Conservation (phyloP, 306 rosid genomes). For the Sicyos edulis region DNA sequence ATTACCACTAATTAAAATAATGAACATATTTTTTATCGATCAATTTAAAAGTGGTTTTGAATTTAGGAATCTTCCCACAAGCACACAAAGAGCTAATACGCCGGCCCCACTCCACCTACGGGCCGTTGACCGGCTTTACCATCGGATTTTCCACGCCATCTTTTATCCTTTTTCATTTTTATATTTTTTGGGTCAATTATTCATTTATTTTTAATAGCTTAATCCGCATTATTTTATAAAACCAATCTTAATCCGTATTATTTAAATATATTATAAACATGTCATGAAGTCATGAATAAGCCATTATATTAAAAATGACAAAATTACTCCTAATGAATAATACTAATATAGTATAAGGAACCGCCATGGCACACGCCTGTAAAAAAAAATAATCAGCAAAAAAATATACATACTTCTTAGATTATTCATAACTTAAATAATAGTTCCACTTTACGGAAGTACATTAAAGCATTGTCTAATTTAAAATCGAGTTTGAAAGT, state of each 20-base stretch:
- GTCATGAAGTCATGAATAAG: not conserved
- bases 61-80: not conserved
- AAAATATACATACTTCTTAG: no score
- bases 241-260: no score
- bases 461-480: no score
- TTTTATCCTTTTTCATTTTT: not conserved
- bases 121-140: not conserved
- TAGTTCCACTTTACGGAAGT: no score
- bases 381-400: not conserved
- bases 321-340: not conserved
- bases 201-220: not conserved
- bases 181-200: no score
- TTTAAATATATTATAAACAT: not conserved
- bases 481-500: not conserved
- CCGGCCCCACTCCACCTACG: not conserved
- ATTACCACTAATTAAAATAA: no score
- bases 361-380: slow-evolving; percentile 2
- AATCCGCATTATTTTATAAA: no score
- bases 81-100: not conserved
- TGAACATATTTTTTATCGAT: no score
- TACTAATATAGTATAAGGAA: not conserved
- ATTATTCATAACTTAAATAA: no score
- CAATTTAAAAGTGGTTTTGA: no score
- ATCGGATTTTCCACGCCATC: not conserved
- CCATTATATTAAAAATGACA: not conserved